These are phyloP conservation scores for Paragyromitra xinjiangensis DNA, from an alignment of 495 filamentous ascomycete genomes.

Conservation along the genomic window DNA sequence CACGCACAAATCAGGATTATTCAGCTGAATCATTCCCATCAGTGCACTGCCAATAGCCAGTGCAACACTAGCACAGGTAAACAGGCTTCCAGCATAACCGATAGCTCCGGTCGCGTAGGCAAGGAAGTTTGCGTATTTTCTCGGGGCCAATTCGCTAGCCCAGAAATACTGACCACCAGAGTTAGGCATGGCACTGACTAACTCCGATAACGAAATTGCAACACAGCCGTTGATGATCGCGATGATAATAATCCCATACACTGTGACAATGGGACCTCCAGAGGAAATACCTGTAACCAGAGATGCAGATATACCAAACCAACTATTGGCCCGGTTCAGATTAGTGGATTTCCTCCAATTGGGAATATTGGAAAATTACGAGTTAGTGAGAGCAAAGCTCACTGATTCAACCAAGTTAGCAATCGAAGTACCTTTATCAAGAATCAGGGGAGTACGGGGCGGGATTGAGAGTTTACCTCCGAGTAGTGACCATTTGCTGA, in stretches of 20 bases:
- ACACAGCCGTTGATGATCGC: conserved; percentile 66
- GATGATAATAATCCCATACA: conserved; percentile 70
- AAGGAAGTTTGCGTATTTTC: conserved; percentile 63
- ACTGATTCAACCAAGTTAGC: conserved; percentile 25
- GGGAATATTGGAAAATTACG: conserved; percentile 40
- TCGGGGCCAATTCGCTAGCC: conserved; percentile 68
- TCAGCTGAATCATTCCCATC: conserved; percentile 68
- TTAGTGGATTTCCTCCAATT: conserved; percentile 10
- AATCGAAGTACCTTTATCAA: not conserved
- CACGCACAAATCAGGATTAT: conserved; percentile 67
- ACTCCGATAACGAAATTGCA: conserved; percentile 66
- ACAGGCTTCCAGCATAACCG: conserved; percentile 67
- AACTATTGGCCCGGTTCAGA: conserved; percentile 49
- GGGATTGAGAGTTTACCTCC: conserved; percentile 56
- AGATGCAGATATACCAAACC: conserved; percentile 70
- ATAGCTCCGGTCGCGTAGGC: conserved; percentile 69
- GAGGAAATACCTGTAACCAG: conserved; percentile 69
- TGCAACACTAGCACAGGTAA: conserved; percentile 68
- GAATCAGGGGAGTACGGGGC: not conserved
- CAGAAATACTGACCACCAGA: conserved; percentile 73
- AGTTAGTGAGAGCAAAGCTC: conserved; percentile 70
- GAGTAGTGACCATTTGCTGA: conserved; percentile 67
- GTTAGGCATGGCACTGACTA: conserved; percentile 69
- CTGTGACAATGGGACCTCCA: conserved; percentile 68
- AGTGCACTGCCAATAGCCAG: conserved; percentile 64